Evolutionary conservation across 2,329 filamentous ascomycete genomes (phyloP).

Genomic region (Paraphaeosphaeria minitans): DNA sequence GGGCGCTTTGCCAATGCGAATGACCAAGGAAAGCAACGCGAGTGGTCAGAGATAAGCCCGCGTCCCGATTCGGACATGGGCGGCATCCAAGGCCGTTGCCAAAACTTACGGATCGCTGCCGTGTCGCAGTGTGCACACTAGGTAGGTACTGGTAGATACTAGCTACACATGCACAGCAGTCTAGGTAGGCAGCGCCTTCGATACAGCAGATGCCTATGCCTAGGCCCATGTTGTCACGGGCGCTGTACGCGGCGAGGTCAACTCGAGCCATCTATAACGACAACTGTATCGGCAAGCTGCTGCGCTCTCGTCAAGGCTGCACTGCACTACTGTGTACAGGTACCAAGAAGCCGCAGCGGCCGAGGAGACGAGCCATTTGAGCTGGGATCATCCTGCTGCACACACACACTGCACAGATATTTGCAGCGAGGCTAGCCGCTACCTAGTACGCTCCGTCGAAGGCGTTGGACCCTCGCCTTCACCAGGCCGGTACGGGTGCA

Average conservation of each 20-base stretch:
- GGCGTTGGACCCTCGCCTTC: slow-evolving; percentile 16
- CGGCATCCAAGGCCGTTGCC: slow-evolving; percentile 9
- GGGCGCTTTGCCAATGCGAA: slow-evolving; percentile 20
- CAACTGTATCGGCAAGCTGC: background rate
- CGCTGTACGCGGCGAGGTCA: too few species aligned
- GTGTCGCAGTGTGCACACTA: slow-evolving; percentile 7
- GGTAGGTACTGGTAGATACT: too few species aligned
- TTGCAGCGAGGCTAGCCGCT: slow-evolving; percentile 16
- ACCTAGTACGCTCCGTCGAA: slow-evolving; percentile 5
- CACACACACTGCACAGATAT: background rate
- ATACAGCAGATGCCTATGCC: too few species aligned
- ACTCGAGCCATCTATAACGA: too few species aligned
- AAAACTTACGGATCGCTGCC: slow-evolving; percentile 10
- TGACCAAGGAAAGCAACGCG: slow-evolving; percentile 12
- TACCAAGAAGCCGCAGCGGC: background rate
- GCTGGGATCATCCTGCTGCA: slow-evolving; percentile 9
- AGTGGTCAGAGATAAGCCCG: slow-evolving; percentile 38
- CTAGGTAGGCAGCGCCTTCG: too few species aligned
- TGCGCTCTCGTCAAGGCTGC: background rate
- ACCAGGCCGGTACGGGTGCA: slow-evolving; percentile 18
- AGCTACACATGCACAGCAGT: too few species aligned
- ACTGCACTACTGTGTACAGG: too few species aligned
- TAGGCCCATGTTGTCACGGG: slow-evolving; percentile 1
- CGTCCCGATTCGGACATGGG: slow-evolving; percentile 8
- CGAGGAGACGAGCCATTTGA: background rate